Evolutionary conservation across 805 yeast species (phyloP), one percentile per base, ranked within the genome.

Genomic region (Cyberlindnera bimundalis): DNA sequence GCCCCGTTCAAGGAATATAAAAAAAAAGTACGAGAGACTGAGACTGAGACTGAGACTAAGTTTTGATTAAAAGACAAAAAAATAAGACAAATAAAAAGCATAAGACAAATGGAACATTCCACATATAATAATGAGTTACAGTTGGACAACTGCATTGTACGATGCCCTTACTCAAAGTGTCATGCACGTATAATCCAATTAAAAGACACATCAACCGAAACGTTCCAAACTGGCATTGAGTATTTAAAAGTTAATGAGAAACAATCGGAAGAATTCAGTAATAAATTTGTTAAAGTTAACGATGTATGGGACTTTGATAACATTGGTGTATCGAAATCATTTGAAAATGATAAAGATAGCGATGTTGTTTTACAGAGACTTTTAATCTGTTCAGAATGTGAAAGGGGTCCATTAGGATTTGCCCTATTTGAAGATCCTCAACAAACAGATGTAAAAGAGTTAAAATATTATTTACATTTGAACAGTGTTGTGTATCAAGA

Each of bases 261-360:
- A 29, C 14, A 29, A 14, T n/a, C 38, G 1, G 15, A 34, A 4
- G 32, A 26, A 26, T n/a, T 41, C 1, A 34, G 33, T 9, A 49
- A 40, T 8, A 37, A 43, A 7, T 80, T 78, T 52, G 65, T 70
- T 31, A 52, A 64, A 21, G 64, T 81, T 2, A 53, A 62, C 2
- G 86, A 82, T 52, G 78, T 80, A 39, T 84, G 93, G 93, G 84
- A 77, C 47, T 84, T 84, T 51, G 90, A 84, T 47, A 84, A 84
- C 52, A 74, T 84, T 33, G 90, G 88, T 1, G 91, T 84, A 3
- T 81, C 89, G 2, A 71, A 40, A 38, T 49, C 45, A 9, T 43
- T 50, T 36, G 34, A 45, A 26, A 40, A 45, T 7, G 42, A 42
- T 1, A 53, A 52, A 3, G 45, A 39, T n/a, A 41, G 42, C 12